Evolutionary conservation across 2,329 filamentous ascomycete genomes (phyloP).

Genomic region (Monosporascus sp.): DNA sequence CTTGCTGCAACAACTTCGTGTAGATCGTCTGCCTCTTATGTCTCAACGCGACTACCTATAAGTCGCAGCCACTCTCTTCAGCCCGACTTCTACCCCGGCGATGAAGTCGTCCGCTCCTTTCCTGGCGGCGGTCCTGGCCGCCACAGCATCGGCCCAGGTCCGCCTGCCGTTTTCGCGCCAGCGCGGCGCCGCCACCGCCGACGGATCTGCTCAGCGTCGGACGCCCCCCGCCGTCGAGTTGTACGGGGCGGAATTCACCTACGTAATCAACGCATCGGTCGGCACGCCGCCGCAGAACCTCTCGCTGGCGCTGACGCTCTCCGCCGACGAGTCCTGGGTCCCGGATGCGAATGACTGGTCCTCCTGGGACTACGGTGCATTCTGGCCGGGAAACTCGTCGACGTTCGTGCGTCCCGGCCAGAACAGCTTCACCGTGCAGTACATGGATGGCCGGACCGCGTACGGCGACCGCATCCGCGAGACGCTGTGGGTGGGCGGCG

Average conservation of each 20-base stretch:
- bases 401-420: constrained; percentile 8
- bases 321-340: constrained; percentile 23
- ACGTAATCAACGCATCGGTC: constrained; percentile 7
- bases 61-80: neutral
- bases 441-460: constrained; percentile 8
- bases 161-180: constrained; percentile 7
- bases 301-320: constrained; percentile 20
- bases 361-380: constrained; percentile 16
- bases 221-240: neutral
- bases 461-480: constrained; percentile 23
- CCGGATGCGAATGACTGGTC: constrained; percentile 10
- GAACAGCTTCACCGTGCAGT: constrained; percentile 4
- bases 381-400: constrained; percentile 17
- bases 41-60: neutral
- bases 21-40: too few relatives aligned
- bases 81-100: neutral
- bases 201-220: neutral
- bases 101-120: constrained; percentile 11
- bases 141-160: constrained; percentile 2
- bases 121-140: neutral
- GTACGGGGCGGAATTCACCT: neutral
- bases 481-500: constrained; percentile 18
- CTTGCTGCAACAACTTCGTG: too few relatives aligned
- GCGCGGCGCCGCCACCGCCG: neutral
- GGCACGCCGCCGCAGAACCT: constrained; percentile 23